Evolutionary conservation across 345 rosid genomes (phyloP), one percentile per base, ranked within the genome.

Genomic region (Populus nigra): DNA sequence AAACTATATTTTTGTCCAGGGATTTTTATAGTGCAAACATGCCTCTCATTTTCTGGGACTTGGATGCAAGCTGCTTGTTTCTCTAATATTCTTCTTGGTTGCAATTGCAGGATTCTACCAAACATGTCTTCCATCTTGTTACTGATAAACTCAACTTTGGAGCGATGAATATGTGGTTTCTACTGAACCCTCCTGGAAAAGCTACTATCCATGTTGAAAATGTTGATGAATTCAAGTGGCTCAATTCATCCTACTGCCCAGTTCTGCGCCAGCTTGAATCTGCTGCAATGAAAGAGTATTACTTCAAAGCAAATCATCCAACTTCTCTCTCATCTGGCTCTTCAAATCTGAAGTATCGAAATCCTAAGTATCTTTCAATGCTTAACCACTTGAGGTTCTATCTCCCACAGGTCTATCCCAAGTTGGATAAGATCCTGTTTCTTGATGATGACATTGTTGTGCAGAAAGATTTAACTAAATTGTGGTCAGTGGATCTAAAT

Each of bases 161-260:
- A 73, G 99, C 99, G 43, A 96, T 96, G 98, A 96, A 88, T 83
- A 96, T 93, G 99, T 96, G 99, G 99, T 96, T 96, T 85, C 88
- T 96, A 29, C 80, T 89, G 81, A 96, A 93, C 81, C 98, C 99
- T 77, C 99, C 99, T 22, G 93, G 97, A 79, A 89, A 90, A 63
- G 97, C 97, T 38, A 86, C 99, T 12, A 93, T 96, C 79, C 94
- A 96, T 84, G 99, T 96, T 55, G 96, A 96, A 89, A 96, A 96
- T 82, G 93, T 96, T 13, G 99, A 96, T 83, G 99, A 89, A 81
- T 96, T 96, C 68, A 96, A 91, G 91, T 96, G 98, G 98, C 97
- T 96, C 67, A 96, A 96, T 78, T 92, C 99, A 66, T 91, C 99
- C 27, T 93, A 93, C 82, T 96, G 98, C 81, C 99, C 99, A 49